Evolutionary conservation across 2,329 filamentous ascomycete genomes (phyloP).

Genomic region (Neocatenulostroma microsporum): DNA sequence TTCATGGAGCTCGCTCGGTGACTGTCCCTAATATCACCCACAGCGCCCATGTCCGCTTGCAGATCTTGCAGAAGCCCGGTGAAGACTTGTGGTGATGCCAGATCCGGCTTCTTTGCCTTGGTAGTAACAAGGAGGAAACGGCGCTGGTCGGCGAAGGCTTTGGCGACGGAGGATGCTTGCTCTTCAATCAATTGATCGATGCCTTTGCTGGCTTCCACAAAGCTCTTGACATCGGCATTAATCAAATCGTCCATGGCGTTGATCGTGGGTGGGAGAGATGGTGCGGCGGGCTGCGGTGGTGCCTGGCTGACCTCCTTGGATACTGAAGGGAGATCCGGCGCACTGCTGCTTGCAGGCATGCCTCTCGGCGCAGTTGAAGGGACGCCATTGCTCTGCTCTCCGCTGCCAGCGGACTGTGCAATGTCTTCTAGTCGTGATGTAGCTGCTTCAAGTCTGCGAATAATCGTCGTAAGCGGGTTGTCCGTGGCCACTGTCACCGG

Average conservation of each 20-base stretch:
- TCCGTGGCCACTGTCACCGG: constrained; percentile 18
- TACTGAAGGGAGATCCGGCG: constrained; percentile 19
- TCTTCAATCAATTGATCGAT: constrained; percentile 58
- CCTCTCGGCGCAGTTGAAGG: constrained; percentile 10
- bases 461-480: constrained; percentile 42
- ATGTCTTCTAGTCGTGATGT: constrained; percentile 96
- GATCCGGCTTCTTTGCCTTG: constrained; percentile 85
- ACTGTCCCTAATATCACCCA: constrained; percentile 71
- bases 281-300: constrained; percentile 28
- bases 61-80: constrained; percentile 79
- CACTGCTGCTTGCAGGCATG: constrained; percentile 27
- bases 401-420: constrained; percentile 59
- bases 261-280: constrained; percentile 63
- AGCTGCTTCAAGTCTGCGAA: constrained; percentile 82
- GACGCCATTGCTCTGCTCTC: constrained; percentile 39
- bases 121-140: constrained; percentile 81
- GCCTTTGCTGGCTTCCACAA: constrained; percentile 67
- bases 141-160: constrained; percentile 75
- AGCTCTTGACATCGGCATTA: constrained; percentile 63
- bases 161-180: constrained; percentile 58
- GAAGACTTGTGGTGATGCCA: constrained; percentile 57
- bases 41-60: constrained; percentile 70
- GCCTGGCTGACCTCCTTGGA: constrained; percentile 20
- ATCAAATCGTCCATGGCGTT: constrained; percentile 83
- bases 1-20: constrained; percentile 69